These are phyloP conservation scores for Xylogone sp. DNA, from an alignment of 2,329 filamentous ascomycete genomes.

Conservation along the genomic window DNA sequence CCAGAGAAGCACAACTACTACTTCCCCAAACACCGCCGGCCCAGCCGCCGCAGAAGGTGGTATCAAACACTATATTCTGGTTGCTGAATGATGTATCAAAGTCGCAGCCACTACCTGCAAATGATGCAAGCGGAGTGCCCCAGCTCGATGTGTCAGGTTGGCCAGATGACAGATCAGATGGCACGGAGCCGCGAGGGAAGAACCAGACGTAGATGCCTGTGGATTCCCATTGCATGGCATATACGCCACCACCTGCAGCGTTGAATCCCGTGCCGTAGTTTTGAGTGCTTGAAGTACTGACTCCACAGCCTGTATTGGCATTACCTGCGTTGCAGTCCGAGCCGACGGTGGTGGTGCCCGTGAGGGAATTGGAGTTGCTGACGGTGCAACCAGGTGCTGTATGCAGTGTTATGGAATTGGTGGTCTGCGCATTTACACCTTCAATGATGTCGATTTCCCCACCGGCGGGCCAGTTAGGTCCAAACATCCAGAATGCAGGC, in stretches of 20 bases:
- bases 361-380: constrained; percentile 33
- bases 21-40: constrained; percentile 69
- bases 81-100: constrained; percentile 64
- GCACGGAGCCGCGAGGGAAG: constrained; percentile 37
- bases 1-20: constrained; percentile 63
- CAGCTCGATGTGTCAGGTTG: constrained; percentile 37
- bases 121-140: constrained; percentile 35
- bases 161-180: constrained; percentile 35
- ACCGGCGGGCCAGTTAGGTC: constrained; percentile 21
- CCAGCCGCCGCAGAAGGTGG: constrained; percentile 85
- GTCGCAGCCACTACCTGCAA: constrained; percentile 51
- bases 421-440: constrained; percentile 38
- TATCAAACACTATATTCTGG: constrained; percentile 74
- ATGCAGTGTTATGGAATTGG: constrained; percentile 42
- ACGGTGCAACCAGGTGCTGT: constrained; percentile 36
- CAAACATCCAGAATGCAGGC: constrained; percentile 34
- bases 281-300: constrained; percentile 29
- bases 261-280: constrained; percentile 50
- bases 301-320: constrained; percentile 38
- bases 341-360: constrained; percentile 41
- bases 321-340: constrained; percentile 46
- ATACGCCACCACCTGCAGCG: constrained; percentile 38
- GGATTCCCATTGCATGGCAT: constrained; percentile 40
- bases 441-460: constrained; percentile 39
- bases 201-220: constrained; percentile 43